Conservation (phyloP, 73 alveolate species). For the Paraurostyla sp. region DNA sequence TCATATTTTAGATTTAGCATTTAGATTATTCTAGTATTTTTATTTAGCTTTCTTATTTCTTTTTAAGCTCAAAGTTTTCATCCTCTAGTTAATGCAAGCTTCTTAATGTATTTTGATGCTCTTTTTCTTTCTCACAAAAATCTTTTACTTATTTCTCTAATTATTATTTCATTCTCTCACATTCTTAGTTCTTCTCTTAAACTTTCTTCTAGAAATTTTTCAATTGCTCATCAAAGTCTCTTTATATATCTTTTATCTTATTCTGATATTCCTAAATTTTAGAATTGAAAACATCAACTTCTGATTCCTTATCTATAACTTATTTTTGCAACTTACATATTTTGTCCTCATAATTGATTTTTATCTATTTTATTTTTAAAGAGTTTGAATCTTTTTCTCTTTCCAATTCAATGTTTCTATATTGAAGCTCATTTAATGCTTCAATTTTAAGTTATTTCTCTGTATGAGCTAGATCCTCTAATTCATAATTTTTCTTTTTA, state of each 20-base stretch:
- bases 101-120: not conserved
- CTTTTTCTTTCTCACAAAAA: slow-evolving; percentile 19
- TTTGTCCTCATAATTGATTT: slow-evolving; percentile 9
- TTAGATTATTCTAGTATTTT: not conserved
- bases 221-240: slow-evolving; percentile 21
- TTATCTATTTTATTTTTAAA: not conserved
- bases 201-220: slow-evolving; percentile 27
- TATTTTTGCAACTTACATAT: not conserved
- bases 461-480: not conserved
- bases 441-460: not conserved
- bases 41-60: not conserved
- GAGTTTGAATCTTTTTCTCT: not conserved
- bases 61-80: not conserved
- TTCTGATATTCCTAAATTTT: not conserved
- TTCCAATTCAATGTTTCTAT: slow-evolving; percentile 28
- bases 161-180: slow-evolving; percentile 5
- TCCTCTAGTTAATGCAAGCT: not conserved
- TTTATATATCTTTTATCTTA: slow-evolving; percentile 3
- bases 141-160: not conserved
- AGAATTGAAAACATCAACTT: not conserved
- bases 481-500: not conserved
- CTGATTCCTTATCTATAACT: slow-evolving; percentile 12
- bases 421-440: slow-evolving; percentile 24
- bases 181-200: slow-evolving; percentile 42
- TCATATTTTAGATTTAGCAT: slow-evolving; percentile 36